A percentile compares a stretch with the other conserved stretches of the same genome.
Evolutionary conservation across 306 rosid species (phyloP).

Genomic region (Pterocarpus macrocarpus): DNA sequence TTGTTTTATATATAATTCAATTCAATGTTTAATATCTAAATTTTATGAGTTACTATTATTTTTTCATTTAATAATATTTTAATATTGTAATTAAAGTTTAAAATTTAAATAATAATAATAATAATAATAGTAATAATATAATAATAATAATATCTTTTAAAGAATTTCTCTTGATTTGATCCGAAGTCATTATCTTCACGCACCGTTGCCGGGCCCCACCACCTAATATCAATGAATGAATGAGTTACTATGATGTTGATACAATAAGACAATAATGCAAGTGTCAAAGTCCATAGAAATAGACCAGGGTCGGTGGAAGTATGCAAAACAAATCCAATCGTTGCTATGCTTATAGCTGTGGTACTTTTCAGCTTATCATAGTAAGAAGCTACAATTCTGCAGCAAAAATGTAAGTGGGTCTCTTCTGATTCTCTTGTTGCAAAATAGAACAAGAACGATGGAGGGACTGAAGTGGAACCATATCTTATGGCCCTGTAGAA

Average conservation of each 20-base stretch:
- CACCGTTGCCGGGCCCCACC: neutral
- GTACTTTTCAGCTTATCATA: slow-evolving; percentile 2
- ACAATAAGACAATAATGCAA: neutral
- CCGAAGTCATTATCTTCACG: too few species aligned
- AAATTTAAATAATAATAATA: too few species aligned
- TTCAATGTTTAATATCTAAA: too few species aligned
- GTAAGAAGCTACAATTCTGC: neutral
- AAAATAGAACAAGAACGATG: neutral
- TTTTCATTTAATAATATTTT: too few species aligned
- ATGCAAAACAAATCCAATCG: neutral
- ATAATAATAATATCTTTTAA: too few species aligned
- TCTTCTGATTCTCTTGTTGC: neutral
- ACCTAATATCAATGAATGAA: neutral
- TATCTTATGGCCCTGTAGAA: neutral
- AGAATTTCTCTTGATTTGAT: too few species aligned
- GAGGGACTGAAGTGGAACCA: neutral
- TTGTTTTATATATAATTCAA: too few species aligned
- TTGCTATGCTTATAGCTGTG: neutral
- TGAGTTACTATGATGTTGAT: neutral
- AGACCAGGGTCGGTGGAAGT: neutral
- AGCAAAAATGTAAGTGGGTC: neutral
- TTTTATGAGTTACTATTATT: too few species aligned
- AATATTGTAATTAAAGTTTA: too few species aligned
- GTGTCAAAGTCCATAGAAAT: neutral
- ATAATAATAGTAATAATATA: too few species aligned